Evolutionary conservation across 805 yeast genomes (phyloP), one percentile per base, ranked within the genome.

Genomic region (Candida ponderosae): DNA sequence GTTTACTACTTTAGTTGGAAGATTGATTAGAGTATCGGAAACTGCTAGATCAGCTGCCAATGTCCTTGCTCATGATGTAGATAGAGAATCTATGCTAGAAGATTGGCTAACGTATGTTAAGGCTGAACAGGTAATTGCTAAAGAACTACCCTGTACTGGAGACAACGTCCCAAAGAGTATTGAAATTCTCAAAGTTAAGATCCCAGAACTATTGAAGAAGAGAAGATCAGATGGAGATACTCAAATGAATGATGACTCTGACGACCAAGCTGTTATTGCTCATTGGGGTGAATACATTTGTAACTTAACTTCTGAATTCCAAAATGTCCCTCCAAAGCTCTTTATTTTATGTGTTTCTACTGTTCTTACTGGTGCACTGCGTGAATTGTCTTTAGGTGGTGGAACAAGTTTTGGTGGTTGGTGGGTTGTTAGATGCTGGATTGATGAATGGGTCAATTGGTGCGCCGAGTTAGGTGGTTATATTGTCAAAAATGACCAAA

Each of bases 401-500:
- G 78, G 77, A 7, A 68, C 68, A 31, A 71, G 80, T 2, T 79
- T 82, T 52, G 78, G 77, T 9, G 73, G 77, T 3, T 83, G 90
- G 90, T 81, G 87, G 86, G 68, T 75, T 32, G 64, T 81, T 3
- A 64, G 83, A 39, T 77, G 87, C 53, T 83, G 90, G 88, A 62
- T 78, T 6, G 86, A 79, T 49, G 90, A 82, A 50, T 81, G 75
- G 68, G 62, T 81, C 42, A 69, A 69, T 3, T 79, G 86, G 77
- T 60, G 72, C 39, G 79, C 80, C 19, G 87, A 81, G 49, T 56
- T 76, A 14, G 79, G 81, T 5, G 79, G 80, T 0, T 70, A 70
- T 42, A 53, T 75, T 14, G 6, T 7, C 28, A 24, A 24, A 8
- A 6, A 7, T 24, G 28, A 24, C 6, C 28, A 24, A 9, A 13